Conservation (phyloP, 805 yeast genomes). For the Sugiyamaella americana region DNA sequence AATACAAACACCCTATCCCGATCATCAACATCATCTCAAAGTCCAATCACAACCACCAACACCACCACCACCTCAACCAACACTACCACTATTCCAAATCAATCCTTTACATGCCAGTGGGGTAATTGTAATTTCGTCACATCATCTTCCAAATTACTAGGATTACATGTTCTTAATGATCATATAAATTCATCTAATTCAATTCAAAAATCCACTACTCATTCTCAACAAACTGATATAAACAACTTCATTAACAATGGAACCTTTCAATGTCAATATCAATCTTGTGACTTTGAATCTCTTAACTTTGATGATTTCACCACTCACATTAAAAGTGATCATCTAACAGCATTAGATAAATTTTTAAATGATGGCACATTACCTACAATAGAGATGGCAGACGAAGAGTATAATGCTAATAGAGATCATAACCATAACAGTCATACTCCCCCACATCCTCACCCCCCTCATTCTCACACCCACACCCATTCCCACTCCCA, state of each 20-base stretch:
- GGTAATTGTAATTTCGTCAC: conserved; percentile 48
- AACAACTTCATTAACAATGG: conserved; percentile 7
- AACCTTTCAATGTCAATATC: conserved; percentile 63
- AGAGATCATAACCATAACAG: background rate
- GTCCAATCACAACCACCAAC: background rate
- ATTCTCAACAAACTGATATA: conserved; percentile 6
- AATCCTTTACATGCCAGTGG: conserved; percentile 53
- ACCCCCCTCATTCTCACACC: background rate
- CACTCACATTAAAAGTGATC: conserved; percentile 50
- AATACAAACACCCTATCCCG: background rate
- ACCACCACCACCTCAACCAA: too few species aligned
- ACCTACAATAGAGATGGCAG: too few species aligned
- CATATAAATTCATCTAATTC: conserved; percentile 15
- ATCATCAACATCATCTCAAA: background rate
- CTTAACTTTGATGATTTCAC: conserved; percentile 48
- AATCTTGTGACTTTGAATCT: conserved; percentile 56
- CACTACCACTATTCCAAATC: conserved; percentile 11
- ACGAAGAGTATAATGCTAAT: background rate
- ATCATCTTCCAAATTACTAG: conserved; percentile 37
- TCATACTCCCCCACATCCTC: background rate
- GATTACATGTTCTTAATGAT: conserved; percentile 39
- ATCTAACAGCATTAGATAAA: conserved; percentile 18
- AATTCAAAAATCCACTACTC: conserved; percentile 7
- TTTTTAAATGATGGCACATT: too few species aligned
- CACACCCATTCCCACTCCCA: background rate